phyloP scores from a whole-genome alignment of 1,284 basidiomycete species.

The Hemileia vastatrix region DNA sequence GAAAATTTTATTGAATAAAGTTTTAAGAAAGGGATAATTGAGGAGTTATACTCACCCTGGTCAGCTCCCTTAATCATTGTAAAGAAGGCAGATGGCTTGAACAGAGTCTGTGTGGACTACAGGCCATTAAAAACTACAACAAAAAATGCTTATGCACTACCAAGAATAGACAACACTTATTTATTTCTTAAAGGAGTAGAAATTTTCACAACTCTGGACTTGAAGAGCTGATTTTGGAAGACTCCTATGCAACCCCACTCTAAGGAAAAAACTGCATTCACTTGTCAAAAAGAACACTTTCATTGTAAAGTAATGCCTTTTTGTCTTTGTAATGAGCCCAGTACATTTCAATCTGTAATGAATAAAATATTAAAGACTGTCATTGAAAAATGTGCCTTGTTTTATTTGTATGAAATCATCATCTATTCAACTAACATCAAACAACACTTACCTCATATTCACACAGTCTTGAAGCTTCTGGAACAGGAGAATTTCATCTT shows the following conservation, averaged over 20 bases:
- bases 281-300: neutral
- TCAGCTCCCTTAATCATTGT: neutral
- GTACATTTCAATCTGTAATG: conserved; percentile 41
- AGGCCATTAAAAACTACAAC: neutral
- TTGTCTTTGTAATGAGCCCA: conserved; percentile 24
- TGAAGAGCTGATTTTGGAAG: neutral
- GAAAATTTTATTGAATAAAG: neutral
- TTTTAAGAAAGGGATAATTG: neutral
- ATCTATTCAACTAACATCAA: neutral
- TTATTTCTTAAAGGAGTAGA: neutral
- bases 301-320: conserved; percentile 17
- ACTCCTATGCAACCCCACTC: neutral
- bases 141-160: neutral
- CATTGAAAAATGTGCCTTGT: conserved; percentile 1
- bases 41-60: neutral
- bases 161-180: neutral
- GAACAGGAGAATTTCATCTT: neutral
- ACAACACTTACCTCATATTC: neutral
- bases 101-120: conserved; percentile 4
- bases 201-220: neutral
- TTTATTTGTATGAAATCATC: conserved; percentile 1
- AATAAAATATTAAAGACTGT: conserved; percentile 19
- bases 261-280: conserved; percentile 3
- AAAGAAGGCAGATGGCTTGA: no score
- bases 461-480: conserved; percentile 1